phyloP scores from a whole-genome alignment of 331 rosid species.

The Rhamnella rubrinervis region DNA sequence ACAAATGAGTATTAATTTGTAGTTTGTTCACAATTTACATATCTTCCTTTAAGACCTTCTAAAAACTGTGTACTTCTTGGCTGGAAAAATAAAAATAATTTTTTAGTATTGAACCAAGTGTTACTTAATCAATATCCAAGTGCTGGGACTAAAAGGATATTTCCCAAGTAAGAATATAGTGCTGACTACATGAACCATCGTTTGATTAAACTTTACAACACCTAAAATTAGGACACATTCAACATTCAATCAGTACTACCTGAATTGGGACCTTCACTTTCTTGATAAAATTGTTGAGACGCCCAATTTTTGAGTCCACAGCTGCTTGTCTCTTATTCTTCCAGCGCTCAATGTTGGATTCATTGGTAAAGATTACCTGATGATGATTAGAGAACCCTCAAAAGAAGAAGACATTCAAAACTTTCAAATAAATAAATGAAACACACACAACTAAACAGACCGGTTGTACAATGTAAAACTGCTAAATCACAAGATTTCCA shows the following conservation, averaged over 20 bases:
- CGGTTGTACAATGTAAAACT: constrained; percentile 15
- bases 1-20: too few species aligned
- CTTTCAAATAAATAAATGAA: neutral
- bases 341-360: constrained; percentile 95
- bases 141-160: too few species aligned
- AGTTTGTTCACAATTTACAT: too few species aligned
- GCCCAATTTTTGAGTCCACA: constrained; percentile 90
- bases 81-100: too few species aligned
- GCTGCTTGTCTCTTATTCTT: constrained; percentile 82
- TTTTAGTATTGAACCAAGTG: too few species aligned
- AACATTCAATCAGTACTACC: constrained; percentile 42
- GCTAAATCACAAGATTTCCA: neutral
- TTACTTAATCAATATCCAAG: too few species aligned
- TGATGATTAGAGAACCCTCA: constrained; percentile 6
- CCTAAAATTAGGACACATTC: neutral
- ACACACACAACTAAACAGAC: constrained; percentile 7
- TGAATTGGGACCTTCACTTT: constrained; percentile 81
- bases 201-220: too few species aligned
- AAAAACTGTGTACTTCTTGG: too few species aligned
- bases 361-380: constrained; percentile 92
- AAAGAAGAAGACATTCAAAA: constrained; percentile 13
- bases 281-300: constrained; percentile 67
- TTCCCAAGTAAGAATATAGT: too few species aligned
- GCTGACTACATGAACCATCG: too few species aligned
- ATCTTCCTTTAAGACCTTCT: too few species aligned